phyloP scores from a whole-genome alignment of 257 asterid species.

The Penstemon newberryi region DNA sequence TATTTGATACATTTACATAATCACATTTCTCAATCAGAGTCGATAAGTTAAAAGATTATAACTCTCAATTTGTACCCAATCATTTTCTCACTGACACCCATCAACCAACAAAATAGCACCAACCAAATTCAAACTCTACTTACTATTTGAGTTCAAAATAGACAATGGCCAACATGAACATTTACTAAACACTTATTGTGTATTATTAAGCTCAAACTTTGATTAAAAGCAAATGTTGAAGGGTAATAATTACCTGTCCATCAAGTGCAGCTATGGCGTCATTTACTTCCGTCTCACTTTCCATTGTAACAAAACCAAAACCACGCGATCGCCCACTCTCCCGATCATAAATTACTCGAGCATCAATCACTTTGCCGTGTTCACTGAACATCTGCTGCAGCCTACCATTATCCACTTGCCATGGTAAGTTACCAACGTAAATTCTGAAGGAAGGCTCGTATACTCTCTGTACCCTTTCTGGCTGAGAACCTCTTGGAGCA shows the following conservation, averaged over 20 bases:
- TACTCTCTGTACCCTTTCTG: slow-evolving; percentile 45
- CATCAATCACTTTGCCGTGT: slow-evolving; percentile 55
- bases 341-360: slow-evolving; percentile 53
- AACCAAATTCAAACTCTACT: too few species aligned
- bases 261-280: slow-evolving; percentile 64
- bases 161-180: too few species aligned
- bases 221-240: not conserved
- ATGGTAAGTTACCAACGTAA: slow-evolving; percentile 62
- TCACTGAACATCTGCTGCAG: slow-evolving; percentile 58
- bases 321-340: slow-evolving; percentile 62
- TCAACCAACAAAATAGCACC: too few species aligned
- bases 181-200: too few species aligned
- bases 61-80: too few species aligned
- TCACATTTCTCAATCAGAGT: not conserved
- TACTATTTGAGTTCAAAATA: too few species aligned
- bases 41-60: too few species aligned
- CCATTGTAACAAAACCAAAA: slow-evolving; percentile 61
- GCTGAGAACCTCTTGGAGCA: slow-evolving; percentile 53
- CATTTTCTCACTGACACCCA: too few species aligned
- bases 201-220: too few species aligned
- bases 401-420: slow-evolving; percentile 54
- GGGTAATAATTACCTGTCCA: slow-evolving; percentile 46
- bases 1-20: not conserved
- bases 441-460: slow-evolving; percentile 46
- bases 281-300: slow-evolving; percentile 53